Percentiles rank a stretch among this genome's conserved stretches.
Evolutionary conservation across 202 grass and related monocot genomes (phyloP).

Genomic region (Digitaria exilis): DNA sequence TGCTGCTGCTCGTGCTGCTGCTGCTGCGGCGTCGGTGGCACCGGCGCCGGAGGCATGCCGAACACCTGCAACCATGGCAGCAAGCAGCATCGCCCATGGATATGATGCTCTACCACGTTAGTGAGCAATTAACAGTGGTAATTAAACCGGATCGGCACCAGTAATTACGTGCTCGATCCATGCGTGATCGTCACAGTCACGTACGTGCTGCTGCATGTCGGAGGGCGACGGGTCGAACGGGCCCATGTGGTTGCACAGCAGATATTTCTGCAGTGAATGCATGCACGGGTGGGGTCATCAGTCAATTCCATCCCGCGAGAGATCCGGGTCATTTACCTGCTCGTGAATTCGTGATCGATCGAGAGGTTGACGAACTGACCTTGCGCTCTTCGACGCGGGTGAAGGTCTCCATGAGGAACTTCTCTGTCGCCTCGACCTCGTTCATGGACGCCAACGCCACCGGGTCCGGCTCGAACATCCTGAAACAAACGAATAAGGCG

Average conservation of each 20-base stretch:
- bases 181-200: background rate
- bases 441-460: slow-evolving; percentile 10
- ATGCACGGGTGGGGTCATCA: background rate
- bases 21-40: background rate
- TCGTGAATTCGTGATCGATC: background rate
- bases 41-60: background rate
- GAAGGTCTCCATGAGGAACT: slow-evolving; percentile 50
- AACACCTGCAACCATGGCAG: slow-evolving; percentile 39
- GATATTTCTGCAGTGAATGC: slow-evolving; percentile 41
- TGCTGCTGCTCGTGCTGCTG: slow-evolving; percentile 23
- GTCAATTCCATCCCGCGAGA: background rate
- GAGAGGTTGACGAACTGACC: background rate
- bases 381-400: slow-evolving; percentile 46
- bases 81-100: background rate
- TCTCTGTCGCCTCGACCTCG: slow-evolving; percentile 48
- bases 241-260: slow-evolving; percentile 45
- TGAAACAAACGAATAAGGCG: background rate
- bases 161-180: background rate
- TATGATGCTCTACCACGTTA: too few relatives aligned
- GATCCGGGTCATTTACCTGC: background rate
- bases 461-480: slow-evolving; percentile 48
- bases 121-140: background rate
- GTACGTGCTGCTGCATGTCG: slow-evolving; percentile 56
- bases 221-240: slow-evolving; percentile 54
- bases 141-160: background rate